Conservation (phyloP, 768 basidiomycete species). For the Macrolepiota albuminosa region DNA sequence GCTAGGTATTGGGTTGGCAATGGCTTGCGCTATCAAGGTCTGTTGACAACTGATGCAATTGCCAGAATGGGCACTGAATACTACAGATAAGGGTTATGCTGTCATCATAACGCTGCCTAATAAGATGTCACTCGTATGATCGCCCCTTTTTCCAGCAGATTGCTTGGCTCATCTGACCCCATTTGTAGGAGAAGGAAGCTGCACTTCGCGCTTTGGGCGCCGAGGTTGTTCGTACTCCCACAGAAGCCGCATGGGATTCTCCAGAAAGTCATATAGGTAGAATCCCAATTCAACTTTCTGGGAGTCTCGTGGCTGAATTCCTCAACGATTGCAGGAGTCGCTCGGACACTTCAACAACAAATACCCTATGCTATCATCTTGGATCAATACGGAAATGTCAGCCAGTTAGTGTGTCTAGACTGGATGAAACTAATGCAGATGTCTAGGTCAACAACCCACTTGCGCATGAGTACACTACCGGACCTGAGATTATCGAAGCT, state of each 20-base stretch:
- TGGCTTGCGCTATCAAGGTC: conserved; percentile 94
- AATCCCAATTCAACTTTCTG: conserved; percentile 26
- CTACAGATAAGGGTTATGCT: conserved; percentile 85
- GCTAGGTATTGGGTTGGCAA: conserved; percentile 86
- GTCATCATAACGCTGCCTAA: conserved; percentile 88
- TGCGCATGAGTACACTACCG: conserved; percentile 89
- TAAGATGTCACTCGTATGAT: conserved; percentile 80
- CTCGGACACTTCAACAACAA: conserved; percentile 65
- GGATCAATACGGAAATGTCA: conserved; percentile 83
- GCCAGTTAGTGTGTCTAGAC: conserved; percentile 14
- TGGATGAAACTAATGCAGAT: conserved; percentile 11
- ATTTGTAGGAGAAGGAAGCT: conserved; percentile 81
- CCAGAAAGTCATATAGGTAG: conserved; percentile 91
- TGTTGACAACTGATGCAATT: conserved; percentile 6
- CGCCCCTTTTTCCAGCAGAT: background rate
- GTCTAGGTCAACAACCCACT: conserved; percentile 74
- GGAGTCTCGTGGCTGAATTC: conserved; percentile 78
- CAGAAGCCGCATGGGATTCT: conserved; percentile 83
- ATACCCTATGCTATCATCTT: conserved; percentile 87
- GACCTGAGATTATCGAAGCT: conserved; percentile 86
- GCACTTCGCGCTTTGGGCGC: conserved; percentile 89
- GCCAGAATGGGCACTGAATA: conserved; percentile 56
- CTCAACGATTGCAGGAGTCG: conserved; percentile 85
- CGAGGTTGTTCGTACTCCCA: conserved; percentile 92
- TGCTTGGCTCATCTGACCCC: background rate